Evolutionary conservation across 192 early-diverging fungal species (phyloP).

Genomic region (Diversispora epigaea): DNA sequence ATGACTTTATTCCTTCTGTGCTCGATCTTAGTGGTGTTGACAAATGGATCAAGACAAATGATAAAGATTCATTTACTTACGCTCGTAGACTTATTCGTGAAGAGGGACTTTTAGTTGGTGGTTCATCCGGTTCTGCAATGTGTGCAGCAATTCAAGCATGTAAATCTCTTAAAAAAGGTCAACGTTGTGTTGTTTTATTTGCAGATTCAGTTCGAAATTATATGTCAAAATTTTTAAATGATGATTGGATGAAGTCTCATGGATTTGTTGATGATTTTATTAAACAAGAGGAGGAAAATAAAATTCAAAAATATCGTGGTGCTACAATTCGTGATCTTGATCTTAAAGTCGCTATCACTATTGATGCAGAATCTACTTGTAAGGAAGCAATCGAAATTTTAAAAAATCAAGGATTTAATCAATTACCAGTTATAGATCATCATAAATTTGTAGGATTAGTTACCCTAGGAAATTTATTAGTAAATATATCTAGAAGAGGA

Average conservation of each 20-base stretch:
- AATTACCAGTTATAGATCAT: slow-evolving; percentile 81
- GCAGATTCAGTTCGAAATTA: slow-evolving; percentile 99
- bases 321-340: slow-evolving; percentile 80
- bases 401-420: slow-evolving; percentile 89
- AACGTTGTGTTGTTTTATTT: slow-evolving; percentile 92
- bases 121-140: slow-evolving; percentile 92
- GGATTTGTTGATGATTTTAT: slow-evolving; percentile 85
- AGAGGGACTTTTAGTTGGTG: slow-evolving; percentile 95
- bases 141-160: slow-evolving; percentile 82
- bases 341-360: slow-evolving; percentile 82
- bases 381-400: slow-evolving; percentile 85
- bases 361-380: slow-evolving; percentile 71
- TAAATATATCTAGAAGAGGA: slow-evolving; percentile 74
- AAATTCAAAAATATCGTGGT: slow-evolving; percentile 73
- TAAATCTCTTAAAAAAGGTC: slow-evolving; percentile 79
- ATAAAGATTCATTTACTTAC: slow-evolving; percentile 95
- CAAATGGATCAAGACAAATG: slow-evolving; percentile 94
- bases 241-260: slow-evolving; percentile 92
- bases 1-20: slow-evolving; percentile 97
- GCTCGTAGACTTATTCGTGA: slow-evolving; percentile 93
- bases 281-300: slow-evolving; percentile 60
- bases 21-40: slow-evolving; percentile 85
- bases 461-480: slow-evolving; percentile 84
- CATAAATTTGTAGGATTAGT: slow-evolving; percentile 76
- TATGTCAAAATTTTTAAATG: slow-evolving; percentile 99